Base-by-base conservation (phyloP, 2,329 filamentous ascomycete genomes). In the Coniochaeta ligniaria region DNA sequence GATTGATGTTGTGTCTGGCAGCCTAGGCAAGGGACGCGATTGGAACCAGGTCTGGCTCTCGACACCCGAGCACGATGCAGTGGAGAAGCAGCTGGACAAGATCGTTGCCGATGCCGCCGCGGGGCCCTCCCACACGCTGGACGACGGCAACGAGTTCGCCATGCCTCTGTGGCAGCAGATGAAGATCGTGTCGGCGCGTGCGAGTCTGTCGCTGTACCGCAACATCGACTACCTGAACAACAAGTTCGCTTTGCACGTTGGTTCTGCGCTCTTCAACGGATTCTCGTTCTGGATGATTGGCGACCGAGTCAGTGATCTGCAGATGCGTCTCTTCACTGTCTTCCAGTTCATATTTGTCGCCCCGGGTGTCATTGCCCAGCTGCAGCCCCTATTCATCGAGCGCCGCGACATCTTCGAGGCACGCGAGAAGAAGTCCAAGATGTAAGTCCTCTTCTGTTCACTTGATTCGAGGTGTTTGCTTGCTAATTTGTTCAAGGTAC, bases 281-380 rank as follows among this genome's bases (percentile, higher is more conserved):
- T 89, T 90, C 67, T 89, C 87, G 0, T 91, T 91, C 68, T 90
- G 81, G 78, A 79, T 84, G 63, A 72, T 89, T 0, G 80, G 81
- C 0, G 77, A 80, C 57, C 77, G 81, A 2, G 75, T 76, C 1
- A 81, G 86, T 61, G 86, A 88, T 66, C 83, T 88, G 74, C 88
- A 90, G 70, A 87, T 85, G 55, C 81, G 88, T 8, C 79, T 93
- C 9, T 93, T 94, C 74, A 86, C 87, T 9, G 79, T 89, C 60
- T 94, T 94, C 73, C 86, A 92, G 81, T 89, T 88, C 0, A 78
- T 93, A 4, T 91, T 87, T 7, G 90, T 95, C 64, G 82, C 83
- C 1, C 89, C 89, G 0, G 87, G 88, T 0, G 76, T 93, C 0
- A 90, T 93, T 61, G 88, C 92, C 67, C 89, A 93, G 66, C 78